A percentile compares a stretch with the other conserved stretches of the same genome.
phyloP scores from a whole-genome alignment of 257 asterid species.

The Penstemon eatonii region DNA sequence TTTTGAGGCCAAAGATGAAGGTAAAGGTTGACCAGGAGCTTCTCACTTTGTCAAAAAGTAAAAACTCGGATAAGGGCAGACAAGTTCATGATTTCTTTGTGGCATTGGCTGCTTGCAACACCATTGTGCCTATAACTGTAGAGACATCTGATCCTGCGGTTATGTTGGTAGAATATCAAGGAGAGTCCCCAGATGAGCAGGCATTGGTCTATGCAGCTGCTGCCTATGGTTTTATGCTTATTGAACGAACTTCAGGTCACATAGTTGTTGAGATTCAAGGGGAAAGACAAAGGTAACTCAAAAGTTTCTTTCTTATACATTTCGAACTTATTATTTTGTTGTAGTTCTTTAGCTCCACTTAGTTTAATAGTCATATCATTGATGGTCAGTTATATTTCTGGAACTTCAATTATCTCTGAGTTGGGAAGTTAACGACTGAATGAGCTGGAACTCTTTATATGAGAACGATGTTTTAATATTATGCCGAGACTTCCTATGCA shows the following conservation, averaged over 20 bases:
- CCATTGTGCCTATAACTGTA: conserved; percentile 82
- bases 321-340: conserved; percentile 12
- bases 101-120: conserved; percentile 97
- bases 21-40: conserved; percentile 77
- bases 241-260: conserved; percentile 94
- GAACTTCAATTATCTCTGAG: conserved; percentile 11
- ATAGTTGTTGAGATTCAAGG: conserved; percentile 84
- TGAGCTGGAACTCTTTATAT: conserved; percentile 16
- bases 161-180: conserved; percentile 85
- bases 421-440: conserved; percentile 2
- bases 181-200: conserved; percentile 99
- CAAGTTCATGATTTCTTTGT: conserved; percentile 68
- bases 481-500: neutral
- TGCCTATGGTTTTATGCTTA: conserved; percentile 88
- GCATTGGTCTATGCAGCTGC: conserved; percentile 98
- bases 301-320: conserved; percentile 23
- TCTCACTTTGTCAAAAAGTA: conserved; percentile 49
- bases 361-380: conserved; percentile 2
- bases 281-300: conserved; percentile 72
- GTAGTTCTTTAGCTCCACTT: conserved; percentile 5
- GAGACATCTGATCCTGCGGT: conserved; percentile 81
- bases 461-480: neutral
- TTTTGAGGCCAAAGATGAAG: conserved; percentile 77
- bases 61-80: conserved; percentile 54
- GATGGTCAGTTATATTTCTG: neutral